A percentile compares a stretch with the other conserved stretches of the same genome.
Evolutionary conservation across 768 basidiomycete genomes (phyloP).

Genomic region (Myochromella boudieri): DNA sequence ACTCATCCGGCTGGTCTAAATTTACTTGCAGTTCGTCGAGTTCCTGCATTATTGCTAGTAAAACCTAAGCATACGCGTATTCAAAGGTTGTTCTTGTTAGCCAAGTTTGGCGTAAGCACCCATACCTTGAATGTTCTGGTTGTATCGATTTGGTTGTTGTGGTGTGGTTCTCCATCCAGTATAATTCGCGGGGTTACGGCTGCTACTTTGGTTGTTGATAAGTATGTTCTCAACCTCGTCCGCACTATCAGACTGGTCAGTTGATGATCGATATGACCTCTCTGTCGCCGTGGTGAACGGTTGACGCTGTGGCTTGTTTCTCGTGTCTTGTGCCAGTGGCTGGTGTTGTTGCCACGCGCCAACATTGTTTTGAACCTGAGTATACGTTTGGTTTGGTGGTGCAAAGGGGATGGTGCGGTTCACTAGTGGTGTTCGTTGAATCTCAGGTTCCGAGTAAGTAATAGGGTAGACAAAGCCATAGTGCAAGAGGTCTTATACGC

Average conservation of each 20-base stretch:
- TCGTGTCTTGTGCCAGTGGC: slow-evolving; percentile 28
- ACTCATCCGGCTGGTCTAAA: slow-evolving; percentile 18
- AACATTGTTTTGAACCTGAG: slow-evolving; percentile 1
- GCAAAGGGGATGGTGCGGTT: slow-evolving; percentile 42
- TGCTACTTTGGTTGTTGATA: slow-evolving; percentile 22
- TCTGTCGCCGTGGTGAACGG: slow-evolving; percentile 39
- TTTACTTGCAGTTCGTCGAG: slow-evolving; percentile 16
- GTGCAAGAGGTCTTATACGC: slow-evolving; percentile 14
- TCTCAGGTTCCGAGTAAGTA: slow-evolving; percentile 41
- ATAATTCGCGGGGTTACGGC: slow-evolving; percentile 22
- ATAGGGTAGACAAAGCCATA: neutral
- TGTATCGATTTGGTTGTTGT: slow-evolving; percentile 21
- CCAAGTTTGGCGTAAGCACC: too few relatives aligned
- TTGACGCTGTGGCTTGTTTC: slow-evolving; percentile 48
- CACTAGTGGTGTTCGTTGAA: slow-evolving; percentile 68
- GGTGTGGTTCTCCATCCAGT: slow-evolving; percentile 37
- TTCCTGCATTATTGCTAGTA: slow-evolving; percentile 2
- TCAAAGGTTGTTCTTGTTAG: too few relatives aligned
- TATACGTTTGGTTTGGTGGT: slow-evolving; percentile 20
- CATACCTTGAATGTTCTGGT: slow-evolving; percentile 15
- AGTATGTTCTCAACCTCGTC: slow-evolving; percentile 75
- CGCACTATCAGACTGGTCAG: slow-evolving; percentile 65
- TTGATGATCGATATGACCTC: slow-evolving; percentile 43
- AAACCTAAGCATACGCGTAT: slow-evolving; percentile 6
- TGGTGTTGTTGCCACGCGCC: slow-evolving; percentile 32